Base-by-base conservation (phyloP, 148 eudicot species). In the Simmondsia chinensis region DNA sequence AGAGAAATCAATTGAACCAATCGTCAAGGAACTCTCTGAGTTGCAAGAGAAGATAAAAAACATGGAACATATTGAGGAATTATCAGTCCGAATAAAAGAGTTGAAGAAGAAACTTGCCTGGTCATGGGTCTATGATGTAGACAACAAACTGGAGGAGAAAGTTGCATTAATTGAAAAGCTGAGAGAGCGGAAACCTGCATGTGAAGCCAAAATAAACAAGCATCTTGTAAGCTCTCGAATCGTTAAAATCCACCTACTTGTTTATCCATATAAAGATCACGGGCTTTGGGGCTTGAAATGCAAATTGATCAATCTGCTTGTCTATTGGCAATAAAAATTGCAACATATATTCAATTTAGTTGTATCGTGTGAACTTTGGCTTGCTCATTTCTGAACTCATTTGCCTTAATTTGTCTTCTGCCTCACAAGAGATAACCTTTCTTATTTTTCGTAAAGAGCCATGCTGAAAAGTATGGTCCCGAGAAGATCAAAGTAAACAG, bases 91-190 rank as follows among this genome's bases (percentile, higher is more conserved):
- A 37, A 72, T 67, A 9, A 82, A 76, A 60, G 50, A 68, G 46
- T 63, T 82, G 60, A 82, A 56, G 65, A 72, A 72, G 72, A 79
- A 80, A 65, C 83, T 79, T 65, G 99, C 94, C 50, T 93, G 99
- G 99, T 68, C 96, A 12, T 67, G 72, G 78, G 99, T 93, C 9
- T 82, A 93, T 69, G 69, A 75, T 23, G 70, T 66, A 48, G 88
- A 80, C 46, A 73, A 41, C 60, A 72, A 77, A 55, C 35, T 85
- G 44, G 43, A 68, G 31, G 68, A 67, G 62, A 72, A 74, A 52
- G 63, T 7, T 24, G 48, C 55, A 58, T 26, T 34, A 48, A 65
- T 82, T 61, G 83, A 72, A 33, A 70, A 65, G 55, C 62, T 64
- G 51, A 77, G 74, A 64, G 52, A 60, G 19, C 59, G 81, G 41